Conservation (phyloP, 1,284 basidiomycete species). For the Ceratobasidium sp. region DNA sequence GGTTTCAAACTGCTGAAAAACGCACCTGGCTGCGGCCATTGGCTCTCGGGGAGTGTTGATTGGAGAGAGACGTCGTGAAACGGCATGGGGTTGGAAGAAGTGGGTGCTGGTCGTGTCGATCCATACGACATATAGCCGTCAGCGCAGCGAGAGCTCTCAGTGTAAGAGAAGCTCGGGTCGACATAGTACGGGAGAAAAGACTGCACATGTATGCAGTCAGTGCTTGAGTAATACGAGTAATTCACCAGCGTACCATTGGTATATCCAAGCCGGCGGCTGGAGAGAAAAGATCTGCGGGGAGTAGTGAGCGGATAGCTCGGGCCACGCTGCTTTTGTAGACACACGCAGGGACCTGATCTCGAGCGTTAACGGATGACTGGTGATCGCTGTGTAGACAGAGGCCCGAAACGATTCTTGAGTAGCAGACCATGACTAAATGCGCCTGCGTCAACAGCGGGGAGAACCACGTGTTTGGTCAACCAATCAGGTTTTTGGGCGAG, state of each 20-base stretch:
- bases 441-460: constrained; percentile 17
- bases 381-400: constrained; percentile 34
- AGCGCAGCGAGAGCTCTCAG: constrained; percentile 6
- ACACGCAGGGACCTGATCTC: constrained; percentile 12
- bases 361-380: constrained; percentile 30
- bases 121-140: not conserved
- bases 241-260: constrained; percentile 13
- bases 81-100: not conserved
- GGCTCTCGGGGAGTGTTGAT: not conserved
- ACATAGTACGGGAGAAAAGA: constrained; percentile 9
- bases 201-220: constrained; percentile 8
- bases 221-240: not conserved
- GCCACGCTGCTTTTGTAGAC: constrained; percentile 36
- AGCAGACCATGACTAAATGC: constrained; percentile 11
- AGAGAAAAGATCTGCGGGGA: constrained; percentile 2
- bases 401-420: constrained; percentile 33
- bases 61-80: not conserved
- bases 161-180: constrained; percentile 1
- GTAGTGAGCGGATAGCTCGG: not conserved
- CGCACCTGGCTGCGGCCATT: constrained; percentile 26
- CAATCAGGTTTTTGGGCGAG: constrained; percentile 15
- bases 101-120: not conserved
- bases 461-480: constrained; percentile 35
- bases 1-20: not conserved
- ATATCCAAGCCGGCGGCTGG: not conserved